A percentile compares a stretch with the other conserved stretches of the same genome.
These are phyloP conservation scores for Wilcoxina mikolae DNA, from an alignment of 495 filamentous ascomycete species.

Conservation along the genomic window DNA sequence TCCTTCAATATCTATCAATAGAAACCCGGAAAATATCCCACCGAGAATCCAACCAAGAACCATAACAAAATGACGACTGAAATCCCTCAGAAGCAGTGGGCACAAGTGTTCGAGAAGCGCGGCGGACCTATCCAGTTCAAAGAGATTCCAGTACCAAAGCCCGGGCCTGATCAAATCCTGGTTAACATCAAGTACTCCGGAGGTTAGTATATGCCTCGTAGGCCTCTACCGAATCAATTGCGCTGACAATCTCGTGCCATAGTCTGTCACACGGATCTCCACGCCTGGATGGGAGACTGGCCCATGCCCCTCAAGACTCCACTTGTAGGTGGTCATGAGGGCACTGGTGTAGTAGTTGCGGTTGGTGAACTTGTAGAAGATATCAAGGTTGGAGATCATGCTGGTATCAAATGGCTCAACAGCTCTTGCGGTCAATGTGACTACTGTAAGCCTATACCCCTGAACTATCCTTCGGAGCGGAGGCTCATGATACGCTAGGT, in stretches of 20 bases:
- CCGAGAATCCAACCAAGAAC: slow-evolving; percentile 4
- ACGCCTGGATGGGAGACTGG: slow-evolving; percentile 72
- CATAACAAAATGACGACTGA: slow-evolving; percentile 12
- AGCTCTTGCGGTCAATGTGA: slow-evolving; percentile 62
- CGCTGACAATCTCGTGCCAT: not conserved
- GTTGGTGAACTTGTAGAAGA: slow-evolving; percentile 57
- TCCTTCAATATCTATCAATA: no score
- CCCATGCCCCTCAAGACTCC: slow-evolving; percentile 62
- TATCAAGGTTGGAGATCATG: slow-evolving; percentile 63
- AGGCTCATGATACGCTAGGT: no score
- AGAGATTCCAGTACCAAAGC: slow-evolving; percentile 62
- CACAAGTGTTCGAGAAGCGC: slow-evolving; percentile 65
- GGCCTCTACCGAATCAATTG: not conserved
- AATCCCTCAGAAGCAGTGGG: slow-evolving; percentile 68
- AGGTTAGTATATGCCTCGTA: slow-evolving; percentile 6
- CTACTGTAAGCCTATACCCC: slow-evolving; percentile 75
- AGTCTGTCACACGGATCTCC: slow-evolving; percentile 74
- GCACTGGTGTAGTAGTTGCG: slow-evolving; percentile 72
- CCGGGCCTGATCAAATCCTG: slow-evolving; percentile 74
- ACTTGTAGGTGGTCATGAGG: slow-evolving; percentile 90
- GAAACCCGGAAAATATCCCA: no score
- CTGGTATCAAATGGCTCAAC: slow-evolving; percentile 85
- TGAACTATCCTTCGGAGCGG: slow-evolving; percentile 34
- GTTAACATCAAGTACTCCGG: slow-evolving; percentile 86
- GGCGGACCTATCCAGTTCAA: slow-evolving; percentile 66